Percentiles rank a stretch among this genome's conserved stretches.
Evolutionary conservation across 108 stramenopile species (phyloP).

Genomic region (Cylindrotheca closterium): DNA sequence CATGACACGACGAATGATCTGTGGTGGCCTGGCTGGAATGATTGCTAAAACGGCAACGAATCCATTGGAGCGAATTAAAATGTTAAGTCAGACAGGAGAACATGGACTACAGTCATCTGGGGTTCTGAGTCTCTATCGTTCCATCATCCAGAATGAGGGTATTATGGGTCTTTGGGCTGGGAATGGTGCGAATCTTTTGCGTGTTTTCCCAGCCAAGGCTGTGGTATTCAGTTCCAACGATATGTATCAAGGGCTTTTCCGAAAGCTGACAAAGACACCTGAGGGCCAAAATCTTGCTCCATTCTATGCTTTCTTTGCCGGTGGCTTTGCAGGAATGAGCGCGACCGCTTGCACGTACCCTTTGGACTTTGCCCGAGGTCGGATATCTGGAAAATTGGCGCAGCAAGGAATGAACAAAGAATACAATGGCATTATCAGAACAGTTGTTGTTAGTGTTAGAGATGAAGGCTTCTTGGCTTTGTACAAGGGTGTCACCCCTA

Average conservation of each 20-base stretch:
- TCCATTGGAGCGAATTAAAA: slow-evolving; percentile 87
- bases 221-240: slow-evolving; percentile 85
- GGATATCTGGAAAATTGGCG: slow-evolving; percentile 82
- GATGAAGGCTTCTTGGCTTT: slow-evolving; percentile 81
- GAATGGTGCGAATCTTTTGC: slow-evolving; percentile 85
- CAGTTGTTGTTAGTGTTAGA: slow-evolving; percentile 61
- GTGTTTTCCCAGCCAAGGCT: slow-evolving; percentile 86
- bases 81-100: slow-evolving; percentile 90
- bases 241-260: slow-evolving; percentile 50
- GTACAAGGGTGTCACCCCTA: slow-evolving; percentile 81
- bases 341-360: slow-evolving; percentile 84
- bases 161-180: slow-evolving; percentile 88
- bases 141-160: slow-evolving; percentile 80
- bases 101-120: slow-evolving; percentile 37
- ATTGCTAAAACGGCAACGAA: slow-evolving; percentile 91
- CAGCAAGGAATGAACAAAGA: slow-evolving; percentile 43
- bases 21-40: slow-evolving; percentile 88
- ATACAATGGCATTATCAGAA: slow-evolving; percentile 77
- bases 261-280: slow-evolving; percentile 18
- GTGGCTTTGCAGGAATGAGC: slow-evolving; percentile 84
- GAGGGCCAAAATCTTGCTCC: slow-evolving; percentile 33
- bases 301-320: slow-evolving; percentile 63
- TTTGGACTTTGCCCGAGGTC: slow-evolving; percentile 82
- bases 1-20: slow-evolving; percentile 78
- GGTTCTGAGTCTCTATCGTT: slow-evolving; percentile 51